These are phyloP conservation scores for Colletotrichum cuscutae DNA, from an alignment of 2,329 filamentous ascomycete genomes.

Conservation along the genomic window DNA sequence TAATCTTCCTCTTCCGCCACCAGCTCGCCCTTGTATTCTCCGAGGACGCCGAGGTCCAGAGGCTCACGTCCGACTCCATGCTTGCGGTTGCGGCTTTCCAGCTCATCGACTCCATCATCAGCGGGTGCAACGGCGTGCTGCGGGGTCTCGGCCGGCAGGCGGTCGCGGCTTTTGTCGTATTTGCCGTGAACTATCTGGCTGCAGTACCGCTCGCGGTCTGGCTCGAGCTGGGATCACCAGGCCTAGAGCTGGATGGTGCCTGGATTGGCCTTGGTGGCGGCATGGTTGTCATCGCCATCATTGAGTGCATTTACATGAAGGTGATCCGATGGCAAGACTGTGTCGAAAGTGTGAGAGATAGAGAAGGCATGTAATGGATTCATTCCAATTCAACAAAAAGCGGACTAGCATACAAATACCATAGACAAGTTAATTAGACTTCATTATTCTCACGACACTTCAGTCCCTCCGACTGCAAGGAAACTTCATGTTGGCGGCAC, in stretches of 20 bases:
- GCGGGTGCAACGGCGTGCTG: slow-evolving; percentile 50
- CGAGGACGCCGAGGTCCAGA: slow-evolving; percentile 42
- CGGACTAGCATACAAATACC: neutral
- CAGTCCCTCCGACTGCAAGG: neutral
- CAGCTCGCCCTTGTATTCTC: slow-evolving; percentile 45
- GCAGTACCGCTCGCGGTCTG: slow-evolving; percentile 51
- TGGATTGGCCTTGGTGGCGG: slow-evolving; percentile 49
- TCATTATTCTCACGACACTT: neutral
- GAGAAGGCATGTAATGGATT: slow-evolving; percentile 37
- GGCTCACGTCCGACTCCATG: slow-evolving; percentile 44
- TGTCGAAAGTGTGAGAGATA: slow-evolving; percentile 42
- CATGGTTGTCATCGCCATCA: slow-evolving; percentile 43
- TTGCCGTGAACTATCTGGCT: slow-evolving; percentile 49
- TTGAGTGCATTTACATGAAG: slow-evolving; percentile 48
- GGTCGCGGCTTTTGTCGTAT: slow-evolving; percentile 49
- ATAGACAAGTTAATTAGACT: neutral
- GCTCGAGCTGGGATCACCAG: slow-evolving; percentile 47
- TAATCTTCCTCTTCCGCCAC: slow-evolving; percentile 45
- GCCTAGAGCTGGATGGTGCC: slow-evolving; percentile 45
- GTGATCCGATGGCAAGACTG: slow-evolving; percentile 42
- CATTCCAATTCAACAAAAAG: neutral
- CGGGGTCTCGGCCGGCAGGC: slow-evolving; percentile 51
- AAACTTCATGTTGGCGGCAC: neutral
- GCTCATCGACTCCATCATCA: slow-evolving; percentile 47
- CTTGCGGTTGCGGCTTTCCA: slow-evolving; percentile 46